Evolutionary conservation across 225 moss, liverwort and hornwort genomes (phyloP).

Genomic region (Anthoceros angustus): DNA sequence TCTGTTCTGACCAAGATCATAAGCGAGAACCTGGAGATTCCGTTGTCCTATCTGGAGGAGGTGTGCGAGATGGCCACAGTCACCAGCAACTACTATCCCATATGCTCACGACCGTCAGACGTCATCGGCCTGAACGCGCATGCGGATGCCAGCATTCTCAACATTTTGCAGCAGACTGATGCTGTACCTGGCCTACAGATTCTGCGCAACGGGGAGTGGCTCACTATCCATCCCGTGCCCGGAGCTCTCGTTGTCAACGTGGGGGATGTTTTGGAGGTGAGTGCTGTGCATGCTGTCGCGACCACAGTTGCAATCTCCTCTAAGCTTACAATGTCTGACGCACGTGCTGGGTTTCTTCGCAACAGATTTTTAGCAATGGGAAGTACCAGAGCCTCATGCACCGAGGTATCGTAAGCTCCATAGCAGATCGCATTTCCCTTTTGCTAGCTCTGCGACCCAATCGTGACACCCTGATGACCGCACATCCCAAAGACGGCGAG

Average conservation of each 20-base stretch:
- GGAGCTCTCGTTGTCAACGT: constrained; percentile 96
- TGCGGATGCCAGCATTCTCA: background rate
- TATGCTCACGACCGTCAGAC: background rate
- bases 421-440: background rate
- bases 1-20: background rate
- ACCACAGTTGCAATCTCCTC: background rate
- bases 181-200: background rate
- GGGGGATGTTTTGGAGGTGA: constrained; percentile 88
- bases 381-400: background rate
- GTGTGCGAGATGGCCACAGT: background rate
- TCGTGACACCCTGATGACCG: background rate
- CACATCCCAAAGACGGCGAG: background rate
- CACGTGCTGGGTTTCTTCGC: background rate
- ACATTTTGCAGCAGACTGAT: background rate
- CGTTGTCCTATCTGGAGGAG: background rate
- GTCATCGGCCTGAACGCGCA: background rate
- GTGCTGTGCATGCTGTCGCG: background rate
- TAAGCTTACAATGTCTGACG: background rate
- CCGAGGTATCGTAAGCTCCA: background rate
- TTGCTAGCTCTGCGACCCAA: background rate
- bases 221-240: constrained; percentile 77
- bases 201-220: constrained; percentile 49
- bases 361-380: background rate
- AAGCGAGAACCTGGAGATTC: background rate
- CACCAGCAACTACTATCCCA: background rate